Evolutionary conservation across 306 rosid genomes (phyloP).

Genomic region (Begonia fuchsioides): DNA sequence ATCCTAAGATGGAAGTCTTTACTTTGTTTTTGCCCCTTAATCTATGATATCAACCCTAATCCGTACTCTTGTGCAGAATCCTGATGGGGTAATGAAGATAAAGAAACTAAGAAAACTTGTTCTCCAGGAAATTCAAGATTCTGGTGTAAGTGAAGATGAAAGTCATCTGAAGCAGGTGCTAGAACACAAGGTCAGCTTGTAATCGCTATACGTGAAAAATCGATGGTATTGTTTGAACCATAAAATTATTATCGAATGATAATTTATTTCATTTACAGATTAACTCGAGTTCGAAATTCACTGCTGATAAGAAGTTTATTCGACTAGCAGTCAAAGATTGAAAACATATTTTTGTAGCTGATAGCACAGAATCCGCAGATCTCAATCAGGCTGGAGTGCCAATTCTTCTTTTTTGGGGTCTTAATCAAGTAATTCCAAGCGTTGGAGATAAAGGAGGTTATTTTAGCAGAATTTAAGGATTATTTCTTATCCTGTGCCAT

Average conservation of each 20-base stretch:
- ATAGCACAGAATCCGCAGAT: no score
- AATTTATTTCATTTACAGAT: slow-evolving; percentile 28
- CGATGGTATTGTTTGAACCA: slow-evolving; percentile 1
- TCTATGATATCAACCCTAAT: background rate
- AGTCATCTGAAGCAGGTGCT: slow-evolving; percentile 31
- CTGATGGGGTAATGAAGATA: slow-evolving; percentile 66
- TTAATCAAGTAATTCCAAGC: no score
- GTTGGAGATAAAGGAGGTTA: no score
- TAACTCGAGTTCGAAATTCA: slow-evolving; percentile 68
- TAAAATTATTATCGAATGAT: background rate
- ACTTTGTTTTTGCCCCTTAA: background rate
- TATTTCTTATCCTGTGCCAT: no score
- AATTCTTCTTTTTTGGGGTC: no score
- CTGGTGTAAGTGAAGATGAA: slow-evolving; percentile 47
- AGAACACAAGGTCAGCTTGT: slow-evolving; percentile 39
- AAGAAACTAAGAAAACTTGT: slow-evolving; percentile 54
- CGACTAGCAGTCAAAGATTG: slow-evolving; percentile 44
- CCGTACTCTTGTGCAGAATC: slow-evolving; percentile 36
- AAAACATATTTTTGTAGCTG: slow-evolving; percentile 3
- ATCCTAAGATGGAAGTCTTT: background rate
- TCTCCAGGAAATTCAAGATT: slow-evolving; percentile 43
- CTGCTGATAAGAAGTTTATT: slow-evolving; percentile 50
- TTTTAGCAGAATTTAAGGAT: no score
- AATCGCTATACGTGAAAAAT: background rate
- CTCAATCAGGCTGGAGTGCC: no score